Evolutionary conservation across 2,329 filamentous ascomycete species (phyloP), one percentile per base, ranked within the genome.

Genomic region (Sclerotinia subarctica): DNA sequence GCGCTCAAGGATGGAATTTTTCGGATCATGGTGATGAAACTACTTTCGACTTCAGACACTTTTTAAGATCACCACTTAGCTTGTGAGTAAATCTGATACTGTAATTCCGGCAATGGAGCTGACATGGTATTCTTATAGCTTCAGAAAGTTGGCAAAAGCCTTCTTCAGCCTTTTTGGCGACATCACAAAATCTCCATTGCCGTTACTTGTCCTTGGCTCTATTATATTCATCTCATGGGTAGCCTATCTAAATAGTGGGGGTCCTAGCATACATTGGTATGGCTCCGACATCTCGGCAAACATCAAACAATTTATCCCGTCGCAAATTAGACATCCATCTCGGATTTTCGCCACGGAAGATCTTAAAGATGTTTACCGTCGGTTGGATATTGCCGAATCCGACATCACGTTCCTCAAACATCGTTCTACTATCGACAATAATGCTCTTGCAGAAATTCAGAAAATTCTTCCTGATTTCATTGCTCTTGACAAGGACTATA

Each of bases 401-500:
- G 69, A 75, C 38, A 69, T 77, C 26, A 53, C 59, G 6, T 59
- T 58, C 21, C 64, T 74, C 8, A 72, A 69, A 57, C 69, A 51
- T 29, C 64, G 66, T 44, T 60, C 56, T 5, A 64, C 69, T 26
- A 47, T 77, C 19, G 70, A 75, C 6, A 72, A 80, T 19, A 80
- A 81, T 46, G 68, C 77, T 2, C 64, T 79, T 38, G 63, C 73
- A 5, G 71, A 73, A 5, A 74, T 90, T 3, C 75, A 83, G 58
- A 73, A 78, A 0, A 78, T 84, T 5, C 77, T 92, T 3, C 89
- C 90, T 0, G 80, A 83, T 17, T 73, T 84, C 13, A 79, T 92
- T 5, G 83, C 85, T 69, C 82, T 90, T 71, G 81, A 83, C 19
- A 80, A 82, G 10, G 79, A 83, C 68, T 77, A 79, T 46, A 77